phyloP scores from a whole-genome alignment of 176 grass and related monocot genomes.

The Oryza australiensis region DNA sequence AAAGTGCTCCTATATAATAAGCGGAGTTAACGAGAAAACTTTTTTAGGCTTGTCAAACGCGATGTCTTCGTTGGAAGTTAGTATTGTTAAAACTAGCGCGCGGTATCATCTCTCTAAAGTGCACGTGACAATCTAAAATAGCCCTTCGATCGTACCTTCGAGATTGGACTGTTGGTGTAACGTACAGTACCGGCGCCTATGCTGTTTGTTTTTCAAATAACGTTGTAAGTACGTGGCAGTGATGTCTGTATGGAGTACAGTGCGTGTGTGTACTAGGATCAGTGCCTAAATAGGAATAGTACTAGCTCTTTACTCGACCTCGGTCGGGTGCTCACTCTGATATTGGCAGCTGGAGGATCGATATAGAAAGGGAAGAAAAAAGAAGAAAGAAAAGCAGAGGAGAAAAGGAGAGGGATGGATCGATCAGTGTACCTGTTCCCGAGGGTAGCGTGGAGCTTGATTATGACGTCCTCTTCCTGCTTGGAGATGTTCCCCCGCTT shows the following conservation, averaged over 20 bases:
- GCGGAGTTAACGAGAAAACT: neutral
- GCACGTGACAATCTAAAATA: neutral
- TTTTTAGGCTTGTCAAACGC: neutral
- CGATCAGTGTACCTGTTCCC: conserved; percentile 65
- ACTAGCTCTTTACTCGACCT: neutral
- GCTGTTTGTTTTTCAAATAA: neutral
- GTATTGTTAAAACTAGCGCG: neutral
- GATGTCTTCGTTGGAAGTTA: neutral
- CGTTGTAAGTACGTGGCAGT: neutral
- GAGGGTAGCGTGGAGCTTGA: conserved; percentile 77
- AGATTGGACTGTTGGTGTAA: neutral
- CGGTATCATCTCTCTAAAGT: neutral
- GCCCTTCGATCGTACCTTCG: neutral
- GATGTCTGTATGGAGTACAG: neutral
- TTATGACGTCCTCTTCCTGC: conserved; percentile 78
- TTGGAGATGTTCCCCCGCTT: conserved; percentile 80
- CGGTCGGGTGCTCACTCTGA: neutral
- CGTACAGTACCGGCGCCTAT: too few relatives aligned
- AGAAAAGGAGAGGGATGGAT: neutral
- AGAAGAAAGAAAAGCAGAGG: neutral
- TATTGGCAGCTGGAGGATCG: neutral
- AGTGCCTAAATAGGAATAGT: too few relatives aligned
- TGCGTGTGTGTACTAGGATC: neutral
- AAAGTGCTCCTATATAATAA: neutral
- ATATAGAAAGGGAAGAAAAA: too few relatives aligned